Conservation (phyloP, 1,139 yeast genomes). For the Blastobotrys raffinosifermentans region DNA sequence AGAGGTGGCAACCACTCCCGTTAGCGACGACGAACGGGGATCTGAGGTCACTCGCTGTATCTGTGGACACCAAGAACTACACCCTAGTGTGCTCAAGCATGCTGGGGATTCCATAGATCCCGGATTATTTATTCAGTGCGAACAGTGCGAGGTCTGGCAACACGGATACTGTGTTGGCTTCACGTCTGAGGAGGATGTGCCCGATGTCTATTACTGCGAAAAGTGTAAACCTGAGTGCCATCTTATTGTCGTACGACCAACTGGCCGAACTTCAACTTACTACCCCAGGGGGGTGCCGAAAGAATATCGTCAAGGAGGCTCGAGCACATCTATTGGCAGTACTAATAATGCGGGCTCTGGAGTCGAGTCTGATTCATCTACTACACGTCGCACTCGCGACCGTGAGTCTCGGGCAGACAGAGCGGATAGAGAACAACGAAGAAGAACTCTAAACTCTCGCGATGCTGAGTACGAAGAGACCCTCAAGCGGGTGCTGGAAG, state of each 20-base stretch:
- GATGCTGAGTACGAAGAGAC: constrained; percentile 63
- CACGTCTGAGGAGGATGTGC: constrained; percentile 63
- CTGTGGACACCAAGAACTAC: constrained; percentile 72
- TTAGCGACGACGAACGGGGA: constrained; percentile 8
- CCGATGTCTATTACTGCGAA: constrained; percentile 94
- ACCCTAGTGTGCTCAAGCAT: constrained; percentile 33
- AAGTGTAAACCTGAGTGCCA: constrained; percentile 80
- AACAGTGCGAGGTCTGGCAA: constrained; percentile 92
- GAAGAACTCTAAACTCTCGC: constrained; percentile 34
- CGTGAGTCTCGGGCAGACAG: constrained; percentile 10
- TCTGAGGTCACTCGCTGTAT: constrained; percentile 86
- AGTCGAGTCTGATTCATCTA: constrained; percentile 10
- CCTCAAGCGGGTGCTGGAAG: constrained; percentile 63
- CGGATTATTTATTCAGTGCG: constrained; percentile 85
- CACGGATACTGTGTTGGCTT: constrained; percentile 95
- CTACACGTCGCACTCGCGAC: constrained; percentile 2
- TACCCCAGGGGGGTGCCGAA: constrained; percentile 29
- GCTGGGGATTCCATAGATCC: constrained; percentile 43
- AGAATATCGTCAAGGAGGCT: not conserved
- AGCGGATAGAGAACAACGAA: constrained; percentile 14
- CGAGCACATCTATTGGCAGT: too few relatives aligned
- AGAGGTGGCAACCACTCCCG: constrained; percentile 1
- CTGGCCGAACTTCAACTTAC: constrained; percentile 40
- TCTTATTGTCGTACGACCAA: constrained; percentile 45
- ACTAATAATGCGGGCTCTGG: constrained; percentile 14